These are phyloP conservation scores for Ichthyophthirius multifiliis DNA, from an alignment of 169 alveolate species.

Conservation along the genomic window DNA sequence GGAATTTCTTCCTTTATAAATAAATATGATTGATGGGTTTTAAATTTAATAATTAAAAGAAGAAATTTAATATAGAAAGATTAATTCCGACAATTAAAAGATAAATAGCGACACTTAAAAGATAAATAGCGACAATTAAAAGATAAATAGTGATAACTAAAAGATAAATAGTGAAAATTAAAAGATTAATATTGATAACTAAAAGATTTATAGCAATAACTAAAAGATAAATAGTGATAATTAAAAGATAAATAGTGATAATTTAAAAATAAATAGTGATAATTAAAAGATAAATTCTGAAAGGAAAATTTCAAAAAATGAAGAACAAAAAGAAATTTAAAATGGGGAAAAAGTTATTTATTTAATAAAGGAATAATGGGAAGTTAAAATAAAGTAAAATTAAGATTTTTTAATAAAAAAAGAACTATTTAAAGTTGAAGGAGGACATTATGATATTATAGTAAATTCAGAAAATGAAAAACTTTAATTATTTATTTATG, in stretches of 20 bases:
- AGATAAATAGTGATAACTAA: background rate
- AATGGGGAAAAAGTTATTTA: conserved; percentile 58
- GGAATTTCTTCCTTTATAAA: background rate
- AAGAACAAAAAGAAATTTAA: conserved; percentile 42
- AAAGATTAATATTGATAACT: background rate
- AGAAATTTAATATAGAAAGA: background rate
- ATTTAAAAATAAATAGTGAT: background rate
- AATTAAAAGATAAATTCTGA: background rate
- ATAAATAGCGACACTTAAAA: background rate
- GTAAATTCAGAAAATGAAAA: conserved; percentile 62
- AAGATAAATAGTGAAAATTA: background rate
- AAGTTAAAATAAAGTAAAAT: conserved; percentile 60
- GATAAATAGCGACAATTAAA: background rate
- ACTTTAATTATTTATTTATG: conserved; percentile 71
- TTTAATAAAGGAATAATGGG: conserved; percentile 67
- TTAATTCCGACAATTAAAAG: background rate
- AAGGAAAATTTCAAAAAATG: background rate
- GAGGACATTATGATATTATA: conserved; percentile 88
- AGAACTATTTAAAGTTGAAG: conserved; percentile 68
- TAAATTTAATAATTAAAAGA: conserved; percentile 14
- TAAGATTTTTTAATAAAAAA: conserved; percentile 53
- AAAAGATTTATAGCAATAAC: background rate
- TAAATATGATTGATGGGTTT: background rate
- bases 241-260: background rate
- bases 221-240: background rate